These are phyloP conservation scores for Incumbomyces lentus DNA, from an alignment of 2,329 filamentous ascomycete genomes.

Conservation along the genomic window DNA sequence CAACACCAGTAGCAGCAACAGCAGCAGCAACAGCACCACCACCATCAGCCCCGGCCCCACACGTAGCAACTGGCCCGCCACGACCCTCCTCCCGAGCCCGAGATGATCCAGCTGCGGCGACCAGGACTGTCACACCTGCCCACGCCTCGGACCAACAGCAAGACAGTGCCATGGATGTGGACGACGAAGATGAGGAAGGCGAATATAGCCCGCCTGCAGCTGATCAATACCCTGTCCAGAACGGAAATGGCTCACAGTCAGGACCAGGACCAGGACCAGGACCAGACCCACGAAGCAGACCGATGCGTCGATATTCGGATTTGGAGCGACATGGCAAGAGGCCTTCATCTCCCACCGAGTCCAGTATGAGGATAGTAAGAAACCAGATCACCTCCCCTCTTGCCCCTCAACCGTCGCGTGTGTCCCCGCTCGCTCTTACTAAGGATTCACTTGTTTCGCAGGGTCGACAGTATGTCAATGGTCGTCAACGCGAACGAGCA, in stretches of 20 bases:
- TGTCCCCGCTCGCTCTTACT: slow-evolving; percentile 46
- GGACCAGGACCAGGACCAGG: slow-evolving; percentile 17
- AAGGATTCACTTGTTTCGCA: slow-evolving; percentile 45
- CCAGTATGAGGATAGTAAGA: slow-evolving; percentile 54
- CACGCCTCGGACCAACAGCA: slow-evolving; percentile 2
- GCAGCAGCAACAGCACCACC: too few species aligned
- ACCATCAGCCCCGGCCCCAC: neutral
- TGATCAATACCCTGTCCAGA: slow-evolving; percentile 25
- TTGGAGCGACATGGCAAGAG: slow-evolving; percentile 16
- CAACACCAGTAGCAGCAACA: too few species aligned
- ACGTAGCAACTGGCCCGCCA: neutral
- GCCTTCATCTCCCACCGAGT: slow-evolving; percentile 14
- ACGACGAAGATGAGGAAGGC: slow-evolving; percentile 34
- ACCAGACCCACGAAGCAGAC: slow-evolving; percentile 18
- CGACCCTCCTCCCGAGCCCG: neutral
- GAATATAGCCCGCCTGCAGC: slow-evolving; percentile 40
- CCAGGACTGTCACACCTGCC: slow-evolving; percentile 2
- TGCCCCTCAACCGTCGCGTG: slow-evolving; percentile 66
- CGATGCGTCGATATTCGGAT: slow-evolving; percentile 20
- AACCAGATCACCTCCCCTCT: slow-evolving; percentile 63
- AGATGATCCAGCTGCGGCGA: neutral
- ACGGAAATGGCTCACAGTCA: slow-evolving; percentile 7
- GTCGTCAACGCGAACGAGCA: slow-evolving; percentile 23
- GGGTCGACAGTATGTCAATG: slow-evolving; percentile 41
- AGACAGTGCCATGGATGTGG: slow-evolving; percentile 13